phyloP scores from a whole-genome alignment of 441 rosid species.

The Euphorbia schlechtendalii region DNA sequence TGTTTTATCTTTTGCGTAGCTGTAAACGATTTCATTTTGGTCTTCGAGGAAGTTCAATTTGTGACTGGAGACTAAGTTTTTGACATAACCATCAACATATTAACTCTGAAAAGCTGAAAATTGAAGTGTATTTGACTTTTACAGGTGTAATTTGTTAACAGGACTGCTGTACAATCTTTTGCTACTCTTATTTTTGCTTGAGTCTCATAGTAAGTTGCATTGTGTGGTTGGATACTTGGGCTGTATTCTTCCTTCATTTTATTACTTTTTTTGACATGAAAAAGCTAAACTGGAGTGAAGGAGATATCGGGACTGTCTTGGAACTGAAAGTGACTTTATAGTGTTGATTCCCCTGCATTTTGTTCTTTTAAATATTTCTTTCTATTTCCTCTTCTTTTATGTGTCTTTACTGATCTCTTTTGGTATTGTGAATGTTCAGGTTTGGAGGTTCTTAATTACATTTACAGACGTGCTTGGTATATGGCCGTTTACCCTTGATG shows the following conservation, averaged over 20 bases:
- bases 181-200: background rate
- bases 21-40: background rate
- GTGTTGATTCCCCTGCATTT: background rate
- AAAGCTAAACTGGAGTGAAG: background rate
- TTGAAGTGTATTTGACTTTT: background rate
- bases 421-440: slow-evolving; percentile 35
- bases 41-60: background rate
- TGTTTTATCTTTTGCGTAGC: background rate
- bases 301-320: slow-evolving; percentile 5
- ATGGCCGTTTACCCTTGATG: slow-evolving; percentile 92
- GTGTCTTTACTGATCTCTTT: background rate
- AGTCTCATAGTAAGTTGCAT: background rate
- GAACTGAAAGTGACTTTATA: slow-evolving; percentile 1
- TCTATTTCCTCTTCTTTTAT: no score
- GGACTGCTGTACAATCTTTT: no score
- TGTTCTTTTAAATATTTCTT: background rate
- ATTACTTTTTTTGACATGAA: background rate
- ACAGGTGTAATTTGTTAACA: background rate
- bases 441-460: slow-evolving; percentile 81
- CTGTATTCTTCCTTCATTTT: background rate
- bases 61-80: background rate
- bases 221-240: background rate
- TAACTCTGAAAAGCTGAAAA: no score
- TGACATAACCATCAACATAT: background rate
- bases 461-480: slow-evolving; percentile 74